Percentiles rank a stretch among this genome's conserved stretches.
Conservation (phyloP, 2,329 filamentous ascomycete species). For the Arthrobotrys conoides region DNA sequence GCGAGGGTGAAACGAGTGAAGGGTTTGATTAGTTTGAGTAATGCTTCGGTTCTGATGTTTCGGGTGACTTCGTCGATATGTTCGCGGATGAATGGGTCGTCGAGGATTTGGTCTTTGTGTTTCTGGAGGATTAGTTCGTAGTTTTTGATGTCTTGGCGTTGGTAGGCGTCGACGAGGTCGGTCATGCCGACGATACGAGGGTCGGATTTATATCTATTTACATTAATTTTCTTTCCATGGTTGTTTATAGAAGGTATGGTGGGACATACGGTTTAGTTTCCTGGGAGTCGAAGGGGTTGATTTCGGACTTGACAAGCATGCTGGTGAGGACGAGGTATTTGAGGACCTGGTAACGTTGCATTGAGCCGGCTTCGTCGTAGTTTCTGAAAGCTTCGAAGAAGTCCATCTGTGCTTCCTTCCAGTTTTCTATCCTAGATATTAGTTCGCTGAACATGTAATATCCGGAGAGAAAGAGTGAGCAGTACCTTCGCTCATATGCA, state of each 20-base stretch:
- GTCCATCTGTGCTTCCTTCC: conserved; percentile 95
- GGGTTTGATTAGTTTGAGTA: conserved; percentile 91
- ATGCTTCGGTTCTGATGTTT: conserved; percentile 96
- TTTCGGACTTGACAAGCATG: conserved; percentile 98
- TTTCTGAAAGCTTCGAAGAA: conserved; percentile 99
- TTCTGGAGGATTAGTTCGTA: conserved; percentile 90
- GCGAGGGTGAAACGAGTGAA: conserved; percentile 91
- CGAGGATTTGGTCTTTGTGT: conserved; percentile 84
- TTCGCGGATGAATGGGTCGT: conserved; percentile 95
- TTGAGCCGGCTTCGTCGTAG: conserved; percentile 96
- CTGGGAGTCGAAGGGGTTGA: conserved; percentile 98
- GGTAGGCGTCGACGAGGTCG: conserved; percentile 94
- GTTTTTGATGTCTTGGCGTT: conserved; percentile 90
- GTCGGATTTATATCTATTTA: conserved; percentile 82
- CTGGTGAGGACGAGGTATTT: conserved; percentile 97
- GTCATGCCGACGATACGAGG: conserved; percentile 97
- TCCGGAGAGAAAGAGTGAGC: neutral
- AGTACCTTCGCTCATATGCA: conserved; percentile 94
- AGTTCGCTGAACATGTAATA: neutral
- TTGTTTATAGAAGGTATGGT: neutral
- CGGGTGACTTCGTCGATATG: conserved; percentile 99
- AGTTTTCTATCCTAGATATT: conserved; percentile 77
- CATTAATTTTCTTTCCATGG: conserved; percentile 11
- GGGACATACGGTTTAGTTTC: conserved; percentile 83
- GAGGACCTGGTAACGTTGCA: conserved; percentile 95